A percentile compares a stretch with the other conserved stretches of the same genome.
Evolutionary conservation across 805 yeast genomes (phyloP).

Genomic region (Lachancea cidri): DNA sequence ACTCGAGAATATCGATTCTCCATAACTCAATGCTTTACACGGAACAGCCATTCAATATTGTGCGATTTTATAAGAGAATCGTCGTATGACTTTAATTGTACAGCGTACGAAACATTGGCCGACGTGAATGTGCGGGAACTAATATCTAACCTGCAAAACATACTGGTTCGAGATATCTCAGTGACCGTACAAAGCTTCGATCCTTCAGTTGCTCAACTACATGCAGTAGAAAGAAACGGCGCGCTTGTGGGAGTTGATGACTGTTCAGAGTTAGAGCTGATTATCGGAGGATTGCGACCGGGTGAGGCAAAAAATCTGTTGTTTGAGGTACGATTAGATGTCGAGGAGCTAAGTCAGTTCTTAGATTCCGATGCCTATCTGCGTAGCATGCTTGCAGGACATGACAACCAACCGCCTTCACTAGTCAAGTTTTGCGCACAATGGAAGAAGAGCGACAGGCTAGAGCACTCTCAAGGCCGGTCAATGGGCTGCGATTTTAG

Average conservation of each 20-base stretch:
- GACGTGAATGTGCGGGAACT: neutral
- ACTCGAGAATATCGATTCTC: conserved; percentile 4
- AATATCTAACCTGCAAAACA: neutral
- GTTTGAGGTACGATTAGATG: conserved; percentile 6
- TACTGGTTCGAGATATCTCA: neutral
- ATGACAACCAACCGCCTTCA: conserved; percentile 1
- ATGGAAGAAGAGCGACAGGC: conserved; percentile 4
- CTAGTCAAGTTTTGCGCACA: conserved; percentile 1
- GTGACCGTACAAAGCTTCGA: conserved; percentile 4
- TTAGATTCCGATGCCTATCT: neutral
- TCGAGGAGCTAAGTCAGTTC: conserved; percentile 1
- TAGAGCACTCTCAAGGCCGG: conserved; percentile 1
- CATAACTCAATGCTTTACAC: conserved; percentile 2
- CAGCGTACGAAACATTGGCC: conserved; percentile 1
- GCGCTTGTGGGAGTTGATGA: neutral
- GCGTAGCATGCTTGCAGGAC: neutral
- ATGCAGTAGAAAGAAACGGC: conserved; percentile 8
- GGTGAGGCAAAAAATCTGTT: conserved; percentile 7
- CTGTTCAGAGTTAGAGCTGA: neutral
- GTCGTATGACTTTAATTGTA: conserved; percentile 2
- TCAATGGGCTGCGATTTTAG: conserved; percentile 7
- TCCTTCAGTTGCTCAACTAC: conserved; percentile 4
- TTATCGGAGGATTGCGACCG: conserved; percentile 5
- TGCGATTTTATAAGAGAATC: conserved; percentile 2
- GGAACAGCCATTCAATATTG: conserved; percentile 1